These are phyloP conservation scores for Ogataea nakhonphanomensis DNA, from an alignment of 805 yeast genomes.

Conservation along the genomic window DNA sequence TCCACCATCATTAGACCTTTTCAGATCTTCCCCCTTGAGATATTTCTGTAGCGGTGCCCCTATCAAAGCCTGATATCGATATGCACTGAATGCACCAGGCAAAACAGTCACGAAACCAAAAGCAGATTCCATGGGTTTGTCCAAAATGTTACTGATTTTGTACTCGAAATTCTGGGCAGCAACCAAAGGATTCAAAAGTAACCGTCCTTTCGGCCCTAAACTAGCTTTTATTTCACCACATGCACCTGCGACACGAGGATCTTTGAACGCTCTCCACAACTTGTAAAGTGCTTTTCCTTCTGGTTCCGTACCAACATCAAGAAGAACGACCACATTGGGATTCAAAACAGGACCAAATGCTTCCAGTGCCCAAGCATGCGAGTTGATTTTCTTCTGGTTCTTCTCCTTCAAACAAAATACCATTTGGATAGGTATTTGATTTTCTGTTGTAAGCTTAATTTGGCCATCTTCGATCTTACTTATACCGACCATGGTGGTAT, in stretches of 20 bases:
- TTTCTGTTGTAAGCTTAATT: slow-evolving; percentile 65
- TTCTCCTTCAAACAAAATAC: slow-evolving; percentile 87
- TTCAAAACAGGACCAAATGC: slow-evolving; percentile 80
- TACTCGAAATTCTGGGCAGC: slow-evolving; percentile 98
- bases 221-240: slow-evolving; percentile 95
- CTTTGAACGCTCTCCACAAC: slow-evolving; percentile 80
- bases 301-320: slow-evolving; percentile 96
- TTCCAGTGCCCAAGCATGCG: slow-evolving; percentile 96
- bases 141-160: slow-evolving; percentile 90
- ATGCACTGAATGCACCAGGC: slow-evolving; percentile 97
- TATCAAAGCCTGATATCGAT: slow-evolving; percentile 75
- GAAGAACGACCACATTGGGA: slow-evolving; percentile 77
- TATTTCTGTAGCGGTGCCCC: slow-evolving; percentile 88
- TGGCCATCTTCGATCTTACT: slow-evolving; percentile 53
- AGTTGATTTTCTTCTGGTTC: slow-evolving; percentile 85
- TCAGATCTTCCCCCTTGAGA: slow-evolving; percentile 86
- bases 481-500: slow-evolving; percentile 88
- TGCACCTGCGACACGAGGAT: slow-evolving; percentile 89
- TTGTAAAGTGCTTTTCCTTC: slow-evolving; percentile 79
- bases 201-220: slow-evolving; percentile 51
- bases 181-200: slow-evolving; percentile 77
- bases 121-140: slow-evolving; percentile 92
- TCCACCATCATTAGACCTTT: slow-evolving; percentile 60
- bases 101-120: slow-evolving; percentile 93
- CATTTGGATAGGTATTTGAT: slow-evolving; percentile 78